phyloP scores from a whole-genome alignment of 2,329 filamentous ascomycete genomes.

The Exserohilum rostratum region DNA sequence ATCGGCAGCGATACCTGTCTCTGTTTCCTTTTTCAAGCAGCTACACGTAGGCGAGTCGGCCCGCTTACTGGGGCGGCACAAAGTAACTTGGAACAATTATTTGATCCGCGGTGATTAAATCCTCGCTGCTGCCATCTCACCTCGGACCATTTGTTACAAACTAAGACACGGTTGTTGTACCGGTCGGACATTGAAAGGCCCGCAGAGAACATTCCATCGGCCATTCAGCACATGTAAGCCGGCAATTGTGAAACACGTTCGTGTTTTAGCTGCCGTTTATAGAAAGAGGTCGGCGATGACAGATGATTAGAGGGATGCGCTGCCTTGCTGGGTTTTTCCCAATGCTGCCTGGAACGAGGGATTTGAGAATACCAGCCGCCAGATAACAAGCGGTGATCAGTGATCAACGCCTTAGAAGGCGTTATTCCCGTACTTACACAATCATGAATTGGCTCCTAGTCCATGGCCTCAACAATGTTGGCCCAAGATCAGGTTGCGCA shows the following conservation, averaged over 20 bases:
- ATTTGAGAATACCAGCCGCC: not conserved
- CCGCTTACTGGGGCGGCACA: not conserved
- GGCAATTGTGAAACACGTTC: not conserved
- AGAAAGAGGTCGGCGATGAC: not conserved
- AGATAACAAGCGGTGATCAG: not conserved
- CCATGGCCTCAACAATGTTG: not conserved
- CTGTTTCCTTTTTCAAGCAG: not conserved
- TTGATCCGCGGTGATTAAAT: not conserved
- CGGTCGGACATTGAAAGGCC: too few species aligned
- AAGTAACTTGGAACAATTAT: not conserved
- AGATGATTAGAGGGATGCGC: not conserved
- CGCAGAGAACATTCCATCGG: too few species aligned
- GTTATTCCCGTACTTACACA: not conserved
- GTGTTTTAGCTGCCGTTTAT: not conserved
- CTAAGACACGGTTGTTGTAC: too few species aligned
- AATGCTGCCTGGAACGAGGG: not conserved
- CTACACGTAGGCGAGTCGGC: not conserved
- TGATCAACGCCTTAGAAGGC: not conserved
- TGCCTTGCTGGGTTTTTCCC: not conserved
- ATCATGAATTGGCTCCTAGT: not conserved
- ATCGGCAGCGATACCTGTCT: not conserved
- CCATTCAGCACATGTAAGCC: too few species aligned
- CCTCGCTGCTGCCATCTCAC: too few species aligned
- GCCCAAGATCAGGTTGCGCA: not conserved
- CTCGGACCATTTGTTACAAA: not conserved